Conservation (phyloP, 2,329 filamentous ascomycete genomes). For the Intubia oerlemansii region DNA sequence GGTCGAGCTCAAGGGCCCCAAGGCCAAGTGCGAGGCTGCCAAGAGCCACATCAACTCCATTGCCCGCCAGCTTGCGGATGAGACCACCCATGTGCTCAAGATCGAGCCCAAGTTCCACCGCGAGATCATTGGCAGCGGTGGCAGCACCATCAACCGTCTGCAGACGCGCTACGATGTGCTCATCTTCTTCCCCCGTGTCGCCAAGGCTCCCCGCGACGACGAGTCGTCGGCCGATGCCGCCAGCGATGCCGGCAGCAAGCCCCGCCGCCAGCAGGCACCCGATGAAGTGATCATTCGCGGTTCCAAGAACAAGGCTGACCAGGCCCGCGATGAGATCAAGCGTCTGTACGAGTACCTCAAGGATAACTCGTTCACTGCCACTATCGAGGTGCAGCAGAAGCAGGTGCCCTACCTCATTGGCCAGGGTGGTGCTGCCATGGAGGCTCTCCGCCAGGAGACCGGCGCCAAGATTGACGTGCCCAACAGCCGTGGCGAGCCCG, state of each 20-base stretch:
- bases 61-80: slow-evolving; percentile 70
- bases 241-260: slow-evolving; percentile 45
- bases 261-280: slow-evolving; percentile 49
- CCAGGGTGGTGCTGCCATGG: slow-evolving; percentile 73
- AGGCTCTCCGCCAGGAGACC: slow-evolving; percentile 65
- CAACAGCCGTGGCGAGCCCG: slow-evolving; percentile 49
- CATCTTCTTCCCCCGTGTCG: slow-evolving; percentile 70
- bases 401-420: slow-evolving; percentile 91
- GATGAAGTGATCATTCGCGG: slow-evolving; percentile 86
- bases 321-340: slow-evolving; percentile 77
- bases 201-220: slow-evolving; percentile 47
- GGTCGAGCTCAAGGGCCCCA: slow-evolving; percentile 86
- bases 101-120: slow-evolving; percentile 87
- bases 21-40: slow-evolving; percentile 78
- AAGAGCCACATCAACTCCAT: slow-evolving; percentile 64
- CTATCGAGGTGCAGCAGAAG: slow-evolving; percentile 69
- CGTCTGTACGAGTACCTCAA: slow-evolving; percentile 74
- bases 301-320: slow-evolving; percentile 79
- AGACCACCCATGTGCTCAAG: slow-evolving; percentile 70
- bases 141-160: slow-evolving; percentile 73
- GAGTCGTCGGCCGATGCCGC: slow-evolving; percentile 45
- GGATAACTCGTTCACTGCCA: slow-evolving; percentile 65
- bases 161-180: slow-evolving; percentile 86
- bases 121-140: slow-evolving; percentile 77
- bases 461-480: slow-evolving; percentile 87